Conservation (phyloP, 2,329 filamentous ascomycete genomes). For the Arthroderma sp. region DNA sequence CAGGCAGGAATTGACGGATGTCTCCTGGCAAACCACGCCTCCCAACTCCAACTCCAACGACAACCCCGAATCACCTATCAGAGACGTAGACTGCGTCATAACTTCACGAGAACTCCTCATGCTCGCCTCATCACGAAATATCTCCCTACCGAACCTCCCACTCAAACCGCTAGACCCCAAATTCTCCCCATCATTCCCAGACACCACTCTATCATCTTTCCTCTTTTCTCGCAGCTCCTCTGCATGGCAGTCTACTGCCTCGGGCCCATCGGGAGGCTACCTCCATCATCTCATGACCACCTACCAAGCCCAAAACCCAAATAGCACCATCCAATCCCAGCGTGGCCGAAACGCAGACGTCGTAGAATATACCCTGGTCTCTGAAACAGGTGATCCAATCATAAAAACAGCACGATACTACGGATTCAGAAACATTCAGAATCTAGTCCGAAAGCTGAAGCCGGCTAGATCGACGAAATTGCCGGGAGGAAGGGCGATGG, state of each 20-base stretch:
- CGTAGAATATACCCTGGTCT: constrained; percentile 62
- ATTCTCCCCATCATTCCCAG: constrained; percentile 53
- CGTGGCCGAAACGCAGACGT: constrained; percentile 85
- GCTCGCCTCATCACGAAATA: constrained; percentile 65
- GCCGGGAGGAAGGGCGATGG: constrained; percentile 52
- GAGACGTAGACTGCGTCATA: constrained; percentile 96
- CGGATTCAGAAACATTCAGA: constrained; percentile 96
- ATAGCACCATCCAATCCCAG: constrained; percentile 55
- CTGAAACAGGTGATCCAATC: constrained; percentile 41
- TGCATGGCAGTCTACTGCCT: constrained; percentile 34
- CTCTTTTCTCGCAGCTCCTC: constrained; percentile 47
- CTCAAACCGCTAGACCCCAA: constrained; percentile 38
- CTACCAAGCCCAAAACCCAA: constrained; percentile 56
- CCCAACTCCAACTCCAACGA: constrained; percentile 24
- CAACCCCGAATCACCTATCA: constrained; percentile 35
- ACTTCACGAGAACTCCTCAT: constrained; percentile 90
- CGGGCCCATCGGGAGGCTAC: constrained; percentile 79
- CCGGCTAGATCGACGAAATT: constrained; percentile 65
- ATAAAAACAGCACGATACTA: constrained; percentile 85
- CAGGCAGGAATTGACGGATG: constrained; percentile 76
- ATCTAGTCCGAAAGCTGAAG: constrained; percentile 82
- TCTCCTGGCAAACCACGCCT: constrained; percentile 44
- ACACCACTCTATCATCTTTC: constrained; percentile 55
- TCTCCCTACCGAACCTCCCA: constrained; percentile 64
- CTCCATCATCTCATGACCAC: constrained; percentile 71